A percentile compares a stretch with the other conserved stretches of the same genome.
phyloP scores from a whole-genome alignment of 768 basidiomycete genomes.

The Suillus americanus region DNA sequence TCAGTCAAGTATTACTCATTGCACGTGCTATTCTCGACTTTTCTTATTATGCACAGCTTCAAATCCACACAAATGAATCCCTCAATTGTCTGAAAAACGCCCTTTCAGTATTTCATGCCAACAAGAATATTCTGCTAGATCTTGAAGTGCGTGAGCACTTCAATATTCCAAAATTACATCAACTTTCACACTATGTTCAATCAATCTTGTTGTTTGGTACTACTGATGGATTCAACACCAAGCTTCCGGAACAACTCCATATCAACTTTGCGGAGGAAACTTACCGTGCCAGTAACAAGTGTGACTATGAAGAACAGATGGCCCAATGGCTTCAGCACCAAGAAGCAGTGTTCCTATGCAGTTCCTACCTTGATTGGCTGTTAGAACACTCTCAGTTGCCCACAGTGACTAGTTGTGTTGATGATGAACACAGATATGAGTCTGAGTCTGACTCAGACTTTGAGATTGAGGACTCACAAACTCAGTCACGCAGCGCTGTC shows the following conservation, averaged over 20 bases:
- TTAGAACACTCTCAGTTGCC: no score
- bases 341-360: constrained; percentile 32
- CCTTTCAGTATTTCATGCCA: constrained; percentile 25
- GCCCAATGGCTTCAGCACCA: constrained; percentile 20
- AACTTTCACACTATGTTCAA: constrained; percentile 24
- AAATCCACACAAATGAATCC: constrained; percentile 25
- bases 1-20: constrained; percentile 18
- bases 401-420: no score
- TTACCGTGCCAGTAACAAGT: constrained; percentile 24
- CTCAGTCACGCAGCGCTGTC: no score
- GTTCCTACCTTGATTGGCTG: constrained; percentile 29
- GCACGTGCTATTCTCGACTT: constrained; percentile 33
- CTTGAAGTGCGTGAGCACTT: constrained; percentile 30
- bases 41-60: constrained; percentile 31
- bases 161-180: constrained; percentile 38
- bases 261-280: constrained; percentile 41
- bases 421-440: no score
- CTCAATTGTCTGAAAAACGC: constrained; percentile 24
- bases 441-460: no score
- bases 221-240: constrained; percentile 35
- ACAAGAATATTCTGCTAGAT: constrained; percentile 28
- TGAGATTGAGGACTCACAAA: no score
- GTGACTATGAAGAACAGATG: constrained; percentile 25
- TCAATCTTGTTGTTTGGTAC: not conserved
- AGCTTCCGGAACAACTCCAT: constrained; percentile 39